Conservation (phyloP, 192 early-diverging fungal species). For the Linnemannia elongata region DNA sequence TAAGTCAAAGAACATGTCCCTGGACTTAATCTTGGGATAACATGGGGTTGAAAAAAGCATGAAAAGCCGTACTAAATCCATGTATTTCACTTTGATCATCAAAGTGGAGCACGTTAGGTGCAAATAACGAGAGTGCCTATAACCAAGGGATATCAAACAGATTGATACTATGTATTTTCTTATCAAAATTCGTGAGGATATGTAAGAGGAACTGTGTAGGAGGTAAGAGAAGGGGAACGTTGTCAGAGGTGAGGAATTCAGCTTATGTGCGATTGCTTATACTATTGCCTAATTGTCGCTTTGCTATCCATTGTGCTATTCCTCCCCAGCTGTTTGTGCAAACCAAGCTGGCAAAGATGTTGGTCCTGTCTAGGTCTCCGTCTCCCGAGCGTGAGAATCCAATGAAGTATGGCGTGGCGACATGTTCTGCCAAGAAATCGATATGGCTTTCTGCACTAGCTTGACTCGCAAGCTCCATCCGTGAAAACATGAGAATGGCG, state of each 20-base stretch:
- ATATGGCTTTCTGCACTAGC: not conserved
- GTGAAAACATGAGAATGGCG: conserved; percentile 1
- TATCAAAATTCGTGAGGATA: not conserved
- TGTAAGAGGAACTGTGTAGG: too few species aligned
- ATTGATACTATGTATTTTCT: too few species aligned
- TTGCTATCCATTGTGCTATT: conserved; percentile 12
- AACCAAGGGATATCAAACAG: too few species aligned
- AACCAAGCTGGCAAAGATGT: not conserved
- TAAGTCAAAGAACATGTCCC: too few species aligned
- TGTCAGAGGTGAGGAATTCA: not conserved
- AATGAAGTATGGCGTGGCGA: not conserved
- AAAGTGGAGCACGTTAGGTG: too few species aligned
- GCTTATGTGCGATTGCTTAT: not conserved
- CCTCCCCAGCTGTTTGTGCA: conserved; percentile 15
- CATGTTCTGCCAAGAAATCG: not conserved
- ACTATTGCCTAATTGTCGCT: conserved; percentile 1
- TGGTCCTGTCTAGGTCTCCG: too few species aligned
- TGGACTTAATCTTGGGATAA: too few species aligned
- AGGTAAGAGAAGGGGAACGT: not conserved
- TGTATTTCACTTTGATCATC: too few species aligned
- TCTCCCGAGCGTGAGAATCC: not conserved
- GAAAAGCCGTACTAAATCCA: too few species aligned
- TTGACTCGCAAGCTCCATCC: not conserved
- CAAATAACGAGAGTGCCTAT: too few species aligned
- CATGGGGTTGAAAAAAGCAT: too few species aligned